Evolutionary conservation across 129 eudicot species (phyloP).

Genomic region (Saussurea involucrata): DNA sequence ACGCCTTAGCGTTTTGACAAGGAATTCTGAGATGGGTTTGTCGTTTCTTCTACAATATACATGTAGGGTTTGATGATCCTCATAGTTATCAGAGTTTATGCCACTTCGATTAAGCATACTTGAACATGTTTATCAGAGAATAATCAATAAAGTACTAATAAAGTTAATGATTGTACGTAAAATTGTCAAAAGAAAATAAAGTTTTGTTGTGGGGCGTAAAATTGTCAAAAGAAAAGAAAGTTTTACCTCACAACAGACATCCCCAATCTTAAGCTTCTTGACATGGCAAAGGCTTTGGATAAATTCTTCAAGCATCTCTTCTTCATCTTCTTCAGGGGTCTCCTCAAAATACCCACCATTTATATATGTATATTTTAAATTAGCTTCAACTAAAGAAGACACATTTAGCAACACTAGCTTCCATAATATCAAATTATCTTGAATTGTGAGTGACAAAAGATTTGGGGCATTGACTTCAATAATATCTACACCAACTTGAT

Average conservation of each 20-base stretch:
- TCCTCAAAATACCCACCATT: neutral
- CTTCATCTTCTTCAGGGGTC: conserved; percentile 13
- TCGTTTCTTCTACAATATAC: neutral
- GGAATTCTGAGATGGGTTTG: no score
- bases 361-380: conserved; percentile 1
- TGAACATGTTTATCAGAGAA: neutral
- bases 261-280: conserved; percentile 20
- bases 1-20: neutral
- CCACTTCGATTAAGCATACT: neutral
- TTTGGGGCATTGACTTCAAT: conserved; percentile 25
- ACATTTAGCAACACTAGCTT: conserved; percentile 23
- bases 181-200: no score
- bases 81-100: neutral
- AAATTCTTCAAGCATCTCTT: conserved; percentile 23
- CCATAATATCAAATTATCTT: neutral
- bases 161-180: no score
- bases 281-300: conserved; percentile 8
- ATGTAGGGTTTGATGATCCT: neutral
- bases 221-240: neutral
- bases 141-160: neutral
- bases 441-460: conserved; percentile 16
- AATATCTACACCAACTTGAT: neutral
- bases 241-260: neutral
- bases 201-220: no score
- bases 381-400: conserved; percentile 17